Evolutionary conservation across 306 rosid genomes (phyloP), one percentile per base, ranked within the genome.

Genomic region (Corylus heterophylla): DNA sequence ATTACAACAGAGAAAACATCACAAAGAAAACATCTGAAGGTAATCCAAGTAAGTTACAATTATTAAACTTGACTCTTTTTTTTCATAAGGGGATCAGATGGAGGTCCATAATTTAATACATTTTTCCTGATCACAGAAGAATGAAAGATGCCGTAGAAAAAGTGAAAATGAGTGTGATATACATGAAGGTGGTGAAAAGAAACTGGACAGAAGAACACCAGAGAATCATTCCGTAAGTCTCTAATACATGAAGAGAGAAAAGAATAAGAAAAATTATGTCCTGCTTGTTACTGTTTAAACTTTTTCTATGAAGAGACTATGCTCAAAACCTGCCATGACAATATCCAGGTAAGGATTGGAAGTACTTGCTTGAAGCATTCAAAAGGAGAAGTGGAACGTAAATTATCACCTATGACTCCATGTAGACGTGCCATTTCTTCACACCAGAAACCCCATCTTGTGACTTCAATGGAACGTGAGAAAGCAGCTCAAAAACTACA

Each of bases 141-240:
- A 76, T 37, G 86, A 87, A 81, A 79, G 58, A 39, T 39, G 64
- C 81, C 69, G 52, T 17, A 73, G 74, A 69, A 82, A 54, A 76
- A 59, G 58, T 56, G 72, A 74, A 22, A 22, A 47, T 54, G 86
- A 83, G 62, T 67, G 56, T 55, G 83, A 70, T 66, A 31, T 44
- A 78, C 82, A 50, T 71, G 84, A 83, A 78, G 54, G 82, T 64
- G 58, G 81, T 49, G 84, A 85, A 59, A 82, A 75, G 82, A 87
- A 79, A 74, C 16, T 66, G 27, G 54, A 76, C 69, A 86, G 48
- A 71, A 78, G 69, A 79, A 27, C 52, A 48, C 82, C 12, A 31
- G 75, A 47, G 31, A 78, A 85, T 47, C 55, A 59, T 80, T 84
- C 75, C 71, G 97, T 87, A 85, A 81, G 91, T 76, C 47, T 42